These are phyloP conservation scores for Caulochytrium protostelioides DNA, from an alignment of 371 early-diverging fungal species.

Conservation along the genomic window DNA sequence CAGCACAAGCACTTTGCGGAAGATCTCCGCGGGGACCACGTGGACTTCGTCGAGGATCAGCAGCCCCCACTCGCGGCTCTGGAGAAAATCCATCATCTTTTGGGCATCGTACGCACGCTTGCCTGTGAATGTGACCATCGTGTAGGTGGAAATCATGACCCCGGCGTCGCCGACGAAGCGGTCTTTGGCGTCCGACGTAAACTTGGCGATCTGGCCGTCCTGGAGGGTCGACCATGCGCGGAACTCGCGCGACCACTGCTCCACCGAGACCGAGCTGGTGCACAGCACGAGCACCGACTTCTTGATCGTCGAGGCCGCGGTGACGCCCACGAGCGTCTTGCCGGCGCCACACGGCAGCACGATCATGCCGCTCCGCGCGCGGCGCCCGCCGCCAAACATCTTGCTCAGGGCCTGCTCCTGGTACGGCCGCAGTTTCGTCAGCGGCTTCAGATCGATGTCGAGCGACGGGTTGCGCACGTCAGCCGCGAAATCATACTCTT, in stretches of 20 bases:
- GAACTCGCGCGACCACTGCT: slow-evolving; percentile 98
- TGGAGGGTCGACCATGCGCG: slow-evolving; percentile 83
- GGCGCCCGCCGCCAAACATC: slow-evolving; percentile 98
- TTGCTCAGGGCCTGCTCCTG: slow-evolving; percentile 97
- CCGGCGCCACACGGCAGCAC: slow-evolving; percentile 99
- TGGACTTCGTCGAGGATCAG: slow-evolving; percentile 98
- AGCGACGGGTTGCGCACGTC: slow-evolving; percentile 68
- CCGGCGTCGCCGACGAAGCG: slow-evolving; percentile 65
- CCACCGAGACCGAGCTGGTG: slow-evolving; percentile 90
- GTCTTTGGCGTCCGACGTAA: slow-evolving; percentile 92
- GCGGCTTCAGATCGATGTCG: slow-evolving; percentile 90
- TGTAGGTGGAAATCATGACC: slow-evolving; percentile 92
- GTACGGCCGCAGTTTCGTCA: slow-evolving; percentile 87
- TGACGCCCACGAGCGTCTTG: slow-evolving; percentile 98
- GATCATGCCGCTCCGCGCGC: slow-evolving; percentile 97
- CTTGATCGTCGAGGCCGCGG: slow-evolving; percentile 96
- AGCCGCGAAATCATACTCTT: slow-evolving; percentile 97
- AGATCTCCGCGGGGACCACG: slow-evolving; percentile 98
- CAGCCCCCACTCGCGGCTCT: slow-evolving; percentile 93
- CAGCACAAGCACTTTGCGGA: slow-evolving; percentile 84
- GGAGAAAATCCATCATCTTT: slow-evolving; percentile 91
- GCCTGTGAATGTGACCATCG: slow-evolving; percentile 91
- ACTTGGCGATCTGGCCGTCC: slow-evolving; percentile 78
- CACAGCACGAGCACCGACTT: slow-evolving; percentile 93
- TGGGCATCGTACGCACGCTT: slow-evolving; percentile 90